phyloP scores from a whole-genome alignment of 2,329 filamentous ascomycete genomes.

The Colletotrichum cuscutae region DNA sequence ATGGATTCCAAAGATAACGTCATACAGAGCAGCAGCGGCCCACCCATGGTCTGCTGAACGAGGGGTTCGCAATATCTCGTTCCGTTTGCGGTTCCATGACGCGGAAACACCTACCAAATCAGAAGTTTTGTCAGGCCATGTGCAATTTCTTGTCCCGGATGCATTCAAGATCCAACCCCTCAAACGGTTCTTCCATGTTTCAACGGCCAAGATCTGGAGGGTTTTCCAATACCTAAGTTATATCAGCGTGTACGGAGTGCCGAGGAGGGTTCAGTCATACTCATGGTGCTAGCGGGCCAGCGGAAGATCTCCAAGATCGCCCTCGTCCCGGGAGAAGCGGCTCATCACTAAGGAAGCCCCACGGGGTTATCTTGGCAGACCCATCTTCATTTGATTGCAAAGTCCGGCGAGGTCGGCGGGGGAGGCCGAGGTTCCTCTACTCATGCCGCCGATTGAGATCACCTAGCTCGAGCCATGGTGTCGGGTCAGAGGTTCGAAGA shows the following conservation, averaged over 20 bases:
- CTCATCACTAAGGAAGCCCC: neutral
- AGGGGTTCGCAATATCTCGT: neutral
- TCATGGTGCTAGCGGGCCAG: neutral
- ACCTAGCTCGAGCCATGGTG: neutral
- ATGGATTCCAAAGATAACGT: neutral
- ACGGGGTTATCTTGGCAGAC: neutral
- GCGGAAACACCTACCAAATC: neutral
- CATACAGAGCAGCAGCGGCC: neutral
- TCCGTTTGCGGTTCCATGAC: conserved; percentile 26
- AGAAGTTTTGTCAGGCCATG: conserved; percentile 2
- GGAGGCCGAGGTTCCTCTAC: neutral
- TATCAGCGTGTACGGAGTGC: neutral
- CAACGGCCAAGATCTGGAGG: conserved; percentile 4
- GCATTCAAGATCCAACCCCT: neutral
- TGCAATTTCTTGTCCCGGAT: neutral
- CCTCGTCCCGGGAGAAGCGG: neutral
- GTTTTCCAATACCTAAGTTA: too few relatives aligned
- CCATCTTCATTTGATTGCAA: neutral
- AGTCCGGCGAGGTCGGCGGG: neutral
- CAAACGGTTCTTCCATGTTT: neutral
- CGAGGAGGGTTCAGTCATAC: neutral
- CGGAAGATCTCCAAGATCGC: neutral
- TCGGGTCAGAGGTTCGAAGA: neutral
- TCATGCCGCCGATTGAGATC: too few relatives aligned
- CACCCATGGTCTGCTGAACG: neutral